These are phyloP conservation scores for Bryum argenteum DNA, from an alignment of 225 moss, liverwort and hornwort genomes.

Conservation along the genomic window DNA sequence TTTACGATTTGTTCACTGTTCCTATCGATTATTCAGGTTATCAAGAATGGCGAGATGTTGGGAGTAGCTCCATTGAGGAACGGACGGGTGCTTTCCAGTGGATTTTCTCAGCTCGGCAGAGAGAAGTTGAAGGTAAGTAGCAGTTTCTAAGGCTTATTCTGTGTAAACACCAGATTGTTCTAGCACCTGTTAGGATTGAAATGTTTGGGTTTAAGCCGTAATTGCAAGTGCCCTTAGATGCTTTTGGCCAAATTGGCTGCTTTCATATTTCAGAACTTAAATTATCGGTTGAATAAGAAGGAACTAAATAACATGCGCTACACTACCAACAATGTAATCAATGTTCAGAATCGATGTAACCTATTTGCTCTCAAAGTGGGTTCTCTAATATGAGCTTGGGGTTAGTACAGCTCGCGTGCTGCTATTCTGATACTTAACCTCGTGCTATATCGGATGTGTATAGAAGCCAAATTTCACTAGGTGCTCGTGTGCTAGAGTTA, in stretches of 20 bases:
- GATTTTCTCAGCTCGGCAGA: conserved; percentile 81
- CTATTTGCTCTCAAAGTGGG: not conserved
- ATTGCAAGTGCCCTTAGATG: not conserved
- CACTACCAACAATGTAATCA: not conserved
- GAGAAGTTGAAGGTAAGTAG: conserved; percentile 84
- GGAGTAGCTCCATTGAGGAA: conserved; percentile 98
- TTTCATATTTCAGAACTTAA: not conserved
- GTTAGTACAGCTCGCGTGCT: not conserved
- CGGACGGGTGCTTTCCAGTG: conserved; percentile 94
- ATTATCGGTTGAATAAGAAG: not conserved
- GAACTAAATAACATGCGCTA: not conserved
- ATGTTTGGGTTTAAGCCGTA: not conserved
- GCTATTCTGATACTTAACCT: conserved; percentile 15
- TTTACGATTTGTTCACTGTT: conserved; percentile 4
- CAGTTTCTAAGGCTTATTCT: conserved; percentile 15
- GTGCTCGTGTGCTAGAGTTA: not conserved
- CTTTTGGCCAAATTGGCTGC: no score
- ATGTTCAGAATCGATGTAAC: not conserved
- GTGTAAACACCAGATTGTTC: not conserved
- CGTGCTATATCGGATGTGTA: not conserved
- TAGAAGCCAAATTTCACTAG: not conserved
- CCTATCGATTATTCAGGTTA: conserved; percentile 61
- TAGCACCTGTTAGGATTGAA: not conserved
- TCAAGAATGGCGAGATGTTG: conserved; percentile 98
- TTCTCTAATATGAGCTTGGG: not conserved